phyloP scores from a whole-genome alignment of 1,284 basidiomycete genomes.

The Phellopilus nigrolimitatus region DNA sequence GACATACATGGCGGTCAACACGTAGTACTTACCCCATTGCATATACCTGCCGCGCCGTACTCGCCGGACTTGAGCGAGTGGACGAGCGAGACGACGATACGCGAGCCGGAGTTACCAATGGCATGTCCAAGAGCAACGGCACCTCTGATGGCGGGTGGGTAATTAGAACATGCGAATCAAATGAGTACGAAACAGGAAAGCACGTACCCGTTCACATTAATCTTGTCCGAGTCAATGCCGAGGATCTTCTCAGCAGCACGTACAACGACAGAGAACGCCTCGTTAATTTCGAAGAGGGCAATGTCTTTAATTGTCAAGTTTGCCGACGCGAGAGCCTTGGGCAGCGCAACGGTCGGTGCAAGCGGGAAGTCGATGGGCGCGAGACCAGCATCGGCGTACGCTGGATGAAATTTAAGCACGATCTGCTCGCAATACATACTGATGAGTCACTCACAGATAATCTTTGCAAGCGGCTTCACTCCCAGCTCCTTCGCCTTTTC shows the following conservation, averaged over 20 bases:
- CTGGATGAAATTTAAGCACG: constrained; percentile 39
- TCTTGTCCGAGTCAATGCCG: constrained; percentile 79
- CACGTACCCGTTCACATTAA: constrained; percentile 86
- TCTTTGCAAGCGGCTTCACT: constrained; percentile 84
- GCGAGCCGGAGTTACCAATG: constrained; percentile 92
- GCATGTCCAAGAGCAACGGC: constrained; percentile 93
- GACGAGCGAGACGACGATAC: constrained; percentile 92
- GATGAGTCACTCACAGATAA: constrained; percentile 64
- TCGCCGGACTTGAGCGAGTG: constrained; percentile 93
- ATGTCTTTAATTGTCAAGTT: constrained; percentile 84
- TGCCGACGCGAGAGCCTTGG: constrained; percentile 84
- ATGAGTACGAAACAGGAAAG: constrained; percentile 16
- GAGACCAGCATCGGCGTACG: constrained; percentile 95
- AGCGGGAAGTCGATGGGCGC: constrained; percentile 97
- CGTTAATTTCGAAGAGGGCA: constrained; percentile 94
- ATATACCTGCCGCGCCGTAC: constrained; percentile 96
- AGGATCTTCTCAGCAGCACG: constrained; percentile 89
- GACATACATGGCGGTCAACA: constrained; percentile 7
- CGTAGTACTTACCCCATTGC: constrained; percentile 79
- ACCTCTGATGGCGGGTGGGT: constrained; percentile 58
- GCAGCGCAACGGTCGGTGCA: constrained; percentile 90
- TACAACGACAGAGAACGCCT: constrained; percentile 95
- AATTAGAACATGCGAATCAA: constrained; percentile 14
- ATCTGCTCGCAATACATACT: constrained; percentile 18
- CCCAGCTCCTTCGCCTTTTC: constrained; percentile 87